Conservation (phyloP, 2,329 filamentous ascomycete species). For the Biscogniauxia sp. region DNA sequence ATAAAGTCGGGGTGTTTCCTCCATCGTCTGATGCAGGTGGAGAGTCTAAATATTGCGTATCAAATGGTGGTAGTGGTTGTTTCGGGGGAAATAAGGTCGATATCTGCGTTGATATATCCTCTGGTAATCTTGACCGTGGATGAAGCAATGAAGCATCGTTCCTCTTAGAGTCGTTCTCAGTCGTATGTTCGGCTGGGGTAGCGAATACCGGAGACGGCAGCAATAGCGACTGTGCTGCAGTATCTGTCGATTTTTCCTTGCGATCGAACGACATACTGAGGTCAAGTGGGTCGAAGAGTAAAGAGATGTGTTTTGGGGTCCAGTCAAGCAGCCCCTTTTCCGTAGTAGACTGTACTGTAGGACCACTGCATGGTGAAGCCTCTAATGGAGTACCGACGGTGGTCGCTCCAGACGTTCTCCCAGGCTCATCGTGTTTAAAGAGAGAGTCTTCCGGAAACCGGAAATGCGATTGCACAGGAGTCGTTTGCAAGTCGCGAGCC, state of each 20-base stretch:
- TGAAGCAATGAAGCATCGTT: conserved; percentile 2
- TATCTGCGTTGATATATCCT: conserved; percentile 9
- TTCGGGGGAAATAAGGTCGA: conserved; percentile 16
- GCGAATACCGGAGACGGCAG: conserved; percentile 24
- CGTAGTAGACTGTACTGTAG: background rate
- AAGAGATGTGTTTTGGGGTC: conserved; percentile 30
- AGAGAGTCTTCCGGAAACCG: conserved; percentile 30
- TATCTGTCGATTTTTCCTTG: conserved; percentile 4
- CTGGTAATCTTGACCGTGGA: conserved; percentile 3
- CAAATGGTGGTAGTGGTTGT: conserved; percentile 6
- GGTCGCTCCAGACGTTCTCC: conserved; percentile 3
- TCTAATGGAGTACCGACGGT: conserved; percentile 1
- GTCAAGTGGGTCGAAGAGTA: conserved; percentile 28
- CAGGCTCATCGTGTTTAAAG: conserved; percentile 15
- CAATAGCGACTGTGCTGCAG: conserved; percentile 14
- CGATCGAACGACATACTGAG: conserved; percentile 17
- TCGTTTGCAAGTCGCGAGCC: conserved; percentile 3
- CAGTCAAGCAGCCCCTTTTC: conserved; percentile 26
- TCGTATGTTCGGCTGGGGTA: conserved; percentile 12
- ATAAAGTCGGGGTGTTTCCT: conserved; percentile 9
- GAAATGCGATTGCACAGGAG: conserved; percentile 20
- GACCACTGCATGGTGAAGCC: conserved; percentile 1
- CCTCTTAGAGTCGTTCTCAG: background rate
- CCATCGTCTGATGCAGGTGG: conserved; percentile 21
- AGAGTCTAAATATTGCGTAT: conserved; percentile 14